Conservation (phyloP, 768 basidiomycete species). For the Myochromella boudieri region DNA sequence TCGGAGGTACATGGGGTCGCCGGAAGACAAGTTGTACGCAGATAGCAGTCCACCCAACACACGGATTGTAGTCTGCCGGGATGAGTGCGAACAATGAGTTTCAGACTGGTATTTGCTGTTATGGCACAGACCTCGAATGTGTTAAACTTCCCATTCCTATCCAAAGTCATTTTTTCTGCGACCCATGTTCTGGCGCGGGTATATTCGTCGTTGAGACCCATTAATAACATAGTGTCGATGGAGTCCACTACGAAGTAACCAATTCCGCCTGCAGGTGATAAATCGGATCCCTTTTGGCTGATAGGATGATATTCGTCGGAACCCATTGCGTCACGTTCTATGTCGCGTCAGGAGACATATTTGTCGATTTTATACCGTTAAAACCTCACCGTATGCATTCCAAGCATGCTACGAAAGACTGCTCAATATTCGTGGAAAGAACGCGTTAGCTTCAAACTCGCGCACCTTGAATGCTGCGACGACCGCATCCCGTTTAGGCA, state of each 20-base stretch:
- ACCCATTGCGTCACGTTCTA: constrained; percentile 90
- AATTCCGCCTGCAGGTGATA: constrained; percentile 77
- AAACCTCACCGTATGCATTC: constrained; percentile 72
- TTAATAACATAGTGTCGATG: constrained; percentile 83
- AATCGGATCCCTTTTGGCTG: constrained; percentile 68
- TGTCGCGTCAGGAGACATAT: constrained; percentile 11
- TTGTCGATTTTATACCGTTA: neutral
- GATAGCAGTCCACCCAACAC: constrained; percentile 89
- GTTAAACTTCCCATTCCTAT: constrained; percentile 76
- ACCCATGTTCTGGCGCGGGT: constrained; percentile 78
- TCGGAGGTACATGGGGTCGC: constrained; percentile 69
- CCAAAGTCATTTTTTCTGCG: constrained; percentile 63
- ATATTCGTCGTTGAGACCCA: constrained; percentile 83
- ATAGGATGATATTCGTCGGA: constrained; percentile 92
- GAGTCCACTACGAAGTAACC: constrained; percentile 90
- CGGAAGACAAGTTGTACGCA: constrained; percentile 74
- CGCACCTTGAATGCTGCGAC: constrained; percentile 78
- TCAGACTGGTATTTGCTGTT: neutral
- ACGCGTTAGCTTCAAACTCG: neutral
- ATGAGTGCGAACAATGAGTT: neutral
- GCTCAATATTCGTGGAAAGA: constrained; percentile 7
- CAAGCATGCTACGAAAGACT: constrained; percentile 67
- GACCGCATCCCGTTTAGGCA: constrained; percentile 64
- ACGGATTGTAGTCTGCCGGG: constrained; percentile 80
- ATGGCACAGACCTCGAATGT: constrained; percentile 80